These are phyloP conservation scores for Crithidia acanthocephali DNA, from an alignment of 208 protist genomes.

Conservation along the genomic window DNA sequence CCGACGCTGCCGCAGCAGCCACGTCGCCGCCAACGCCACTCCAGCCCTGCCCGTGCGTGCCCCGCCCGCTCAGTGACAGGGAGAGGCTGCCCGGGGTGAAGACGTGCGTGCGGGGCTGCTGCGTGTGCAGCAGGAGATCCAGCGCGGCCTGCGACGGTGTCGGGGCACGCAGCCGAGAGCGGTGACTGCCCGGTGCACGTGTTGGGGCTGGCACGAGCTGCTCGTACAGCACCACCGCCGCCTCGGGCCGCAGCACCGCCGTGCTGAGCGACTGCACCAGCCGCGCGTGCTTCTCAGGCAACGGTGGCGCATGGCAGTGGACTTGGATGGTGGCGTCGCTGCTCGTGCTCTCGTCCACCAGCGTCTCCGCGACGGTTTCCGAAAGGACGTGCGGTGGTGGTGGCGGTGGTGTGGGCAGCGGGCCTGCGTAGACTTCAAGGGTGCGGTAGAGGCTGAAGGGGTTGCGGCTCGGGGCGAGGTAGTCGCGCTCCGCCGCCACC, in stretches of 20 bases:
- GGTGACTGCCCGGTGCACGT: conserved; percentile 4
- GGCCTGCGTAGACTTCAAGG: conserved; percentile 8
- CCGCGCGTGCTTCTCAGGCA: conserved; percentile 1
- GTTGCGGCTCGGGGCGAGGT: conserved; percentile 68
- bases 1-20: not conserved
- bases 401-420: not conserved
- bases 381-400: too few species aligned
- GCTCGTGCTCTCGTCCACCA: conserved; percentile 1
- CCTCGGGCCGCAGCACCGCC: conserved; percentile 31
- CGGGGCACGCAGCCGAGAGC: not conserved
- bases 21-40: too few species aligned
- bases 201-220: conserved; percentile 31
- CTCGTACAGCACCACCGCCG: conserved; percentile 37
- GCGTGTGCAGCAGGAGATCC: not conserved
- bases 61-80: conserved; percentile 5
- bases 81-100: conserved; percentile 1
- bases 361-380: too few species aligned
- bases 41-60: not conserved
- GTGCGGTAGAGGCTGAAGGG: conserved; percentile 55
- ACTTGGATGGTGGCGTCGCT: conserved; percentile 3
- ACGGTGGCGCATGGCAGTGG: not conserved
- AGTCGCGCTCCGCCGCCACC: conserved; percentile 33
- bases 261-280: conserved; percentile 17
- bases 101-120: not conserved
- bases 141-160: not conserved